phyloP scores from a whole-genome alignment of 148 eudicot genomes.

The Fallopia convolvulus region DNA sequence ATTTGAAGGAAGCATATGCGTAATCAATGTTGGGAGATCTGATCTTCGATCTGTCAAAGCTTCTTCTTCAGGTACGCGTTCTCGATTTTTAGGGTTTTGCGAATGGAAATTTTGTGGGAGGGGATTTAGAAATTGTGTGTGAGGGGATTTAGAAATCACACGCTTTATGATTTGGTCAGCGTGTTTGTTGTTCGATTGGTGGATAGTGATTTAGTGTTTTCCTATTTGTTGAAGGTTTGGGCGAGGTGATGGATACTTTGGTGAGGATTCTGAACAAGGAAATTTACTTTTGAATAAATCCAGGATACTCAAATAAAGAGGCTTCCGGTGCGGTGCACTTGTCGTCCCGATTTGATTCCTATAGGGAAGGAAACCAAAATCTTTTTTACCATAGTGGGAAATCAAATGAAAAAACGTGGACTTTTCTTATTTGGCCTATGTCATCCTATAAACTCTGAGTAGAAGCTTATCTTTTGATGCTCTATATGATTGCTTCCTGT shows the following conservation, averaged over 20 bases:
- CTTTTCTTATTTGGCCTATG: not conserved
- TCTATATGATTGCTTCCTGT: not conserved
- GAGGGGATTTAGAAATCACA: not conserved
- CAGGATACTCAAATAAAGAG: not conserved
- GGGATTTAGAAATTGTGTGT: no score
- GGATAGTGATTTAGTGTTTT: not conserved
- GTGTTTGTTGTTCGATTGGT: not conserved
- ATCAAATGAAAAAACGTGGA: not conserved
- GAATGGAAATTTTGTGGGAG: not conserved
- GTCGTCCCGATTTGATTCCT: constrained; percentile 4
- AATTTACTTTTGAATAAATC: constrained; percentile 6
- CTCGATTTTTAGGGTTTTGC: not conserved
- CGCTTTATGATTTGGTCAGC: not conserved
- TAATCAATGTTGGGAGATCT: not conserved
- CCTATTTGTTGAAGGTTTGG: not conserved
- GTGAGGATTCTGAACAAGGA: constrained; percentile 15
- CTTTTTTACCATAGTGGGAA: not conserved
- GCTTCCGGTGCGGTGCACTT: constrained; percentile 12
- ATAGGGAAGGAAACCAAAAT: not conserved
- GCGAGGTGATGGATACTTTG: constrained; percentile 9
- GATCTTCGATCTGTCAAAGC: not conserved
- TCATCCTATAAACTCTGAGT: not conserved
- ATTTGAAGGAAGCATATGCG: not conserved
- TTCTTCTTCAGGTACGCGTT: not conserved
- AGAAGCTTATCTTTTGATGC: not conserved